Percentiles rank a stretch among this genome's conserved stretches.
Evolutionary conservation across 2,329 filamentous ascomycete species (phyloP).

Genomic region (Fusarium sp.): DNA sequence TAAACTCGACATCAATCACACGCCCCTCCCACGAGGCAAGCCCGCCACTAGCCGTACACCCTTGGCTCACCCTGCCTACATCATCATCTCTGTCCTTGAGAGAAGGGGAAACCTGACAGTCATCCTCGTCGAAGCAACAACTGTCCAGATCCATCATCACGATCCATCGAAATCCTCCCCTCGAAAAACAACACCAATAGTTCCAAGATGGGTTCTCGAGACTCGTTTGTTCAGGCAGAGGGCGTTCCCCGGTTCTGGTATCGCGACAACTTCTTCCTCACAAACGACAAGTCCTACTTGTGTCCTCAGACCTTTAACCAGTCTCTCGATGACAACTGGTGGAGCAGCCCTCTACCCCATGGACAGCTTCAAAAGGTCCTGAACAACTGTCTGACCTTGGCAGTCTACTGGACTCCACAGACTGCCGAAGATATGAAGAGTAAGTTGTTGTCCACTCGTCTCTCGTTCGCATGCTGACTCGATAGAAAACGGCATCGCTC

Average conservation of each 20-base stretch:
- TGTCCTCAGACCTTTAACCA: constrained; percentile 66
- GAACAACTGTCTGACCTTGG: constrained; percentile 70
- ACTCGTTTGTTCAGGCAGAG: constrained; percentile 45
- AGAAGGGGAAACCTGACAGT: constrained; percentile 2
- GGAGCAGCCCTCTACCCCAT: constrained; percentile 66
- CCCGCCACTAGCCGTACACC: constrained; percentile 41
- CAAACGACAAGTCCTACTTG: constrained; percentile 68
- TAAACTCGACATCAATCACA: constrained; percentile 35
- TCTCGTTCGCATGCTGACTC: constrained; percentile 10
- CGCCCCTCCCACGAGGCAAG: constrained; percentile 36
- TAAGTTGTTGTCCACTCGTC: constrained; percentile 40
- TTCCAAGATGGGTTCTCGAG: constrained; percentile 43
- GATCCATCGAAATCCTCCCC: neutral
- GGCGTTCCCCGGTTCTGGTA: constrained; percentile 59
- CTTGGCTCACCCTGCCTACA: constrained; percentile 35
- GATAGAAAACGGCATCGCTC: constrained; percentile 49
- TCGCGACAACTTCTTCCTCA: constrained; percentile 68
- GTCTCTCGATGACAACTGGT: constrained; percentile 70
- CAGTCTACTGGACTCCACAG: constrained; percentile 62
- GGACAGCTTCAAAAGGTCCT: constrained; percentile 63
- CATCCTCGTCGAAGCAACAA: neutral
- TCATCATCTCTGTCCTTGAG: constrained; percentile 24
- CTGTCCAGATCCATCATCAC: neutral
- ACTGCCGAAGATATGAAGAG: constrained; percentile 54
- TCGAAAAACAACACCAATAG: neutral